phyloP scores from a whole-genome alignment of 805 yeast genomes.

The Candida alai region DNA sequence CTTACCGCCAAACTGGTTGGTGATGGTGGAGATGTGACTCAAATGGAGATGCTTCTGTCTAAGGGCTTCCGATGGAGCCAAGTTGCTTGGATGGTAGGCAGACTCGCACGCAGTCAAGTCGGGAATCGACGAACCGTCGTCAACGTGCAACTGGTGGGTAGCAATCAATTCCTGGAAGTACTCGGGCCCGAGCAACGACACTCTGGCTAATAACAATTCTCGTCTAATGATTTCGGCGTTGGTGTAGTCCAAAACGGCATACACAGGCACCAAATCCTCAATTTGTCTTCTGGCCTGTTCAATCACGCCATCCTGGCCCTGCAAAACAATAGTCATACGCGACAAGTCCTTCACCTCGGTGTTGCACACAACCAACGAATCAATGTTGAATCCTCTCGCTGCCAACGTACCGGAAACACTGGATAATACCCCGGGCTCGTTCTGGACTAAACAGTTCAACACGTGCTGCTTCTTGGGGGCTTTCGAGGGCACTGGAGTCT shows the following conservation, averaged over 20 bases:
- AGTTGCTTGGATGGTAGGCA: conserved; percentile 80
- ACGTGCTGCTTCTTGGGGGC: conserved; percentile 80
- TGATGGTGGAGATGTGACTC: conserved; percentile 74
- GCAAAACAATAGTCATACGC: conserved; percentile 92
- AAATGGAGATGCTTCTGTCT: conserved; percentile 91
- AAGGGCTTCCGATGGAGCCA: conserved; percentile 86
- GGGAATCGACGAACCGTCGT: conserved; percentile 38
- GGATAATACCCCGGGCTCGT: conserved; percentile 96
- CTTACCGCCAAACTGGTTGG: conserved; percentile 87
- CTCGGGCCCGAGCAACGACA: conserved; percentile 95
- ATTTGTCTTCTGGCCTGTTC: conserved; percentile 98
- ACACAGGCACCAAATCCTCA: conserved; percentile 96
- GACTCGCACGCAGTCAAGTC: conserved; percentile 43
- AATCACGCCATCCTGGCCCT: conserved; percentile 92
- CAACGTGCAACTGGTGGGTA: conserved; percentile 59
- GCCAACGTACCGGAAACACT: conserved; percentile 93
- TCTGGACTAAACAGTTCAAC: conserved; percentile 93
- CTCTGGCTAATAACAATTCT: conserved; percentile 87
- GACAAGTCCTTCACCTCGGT: conserved; percentile 94
- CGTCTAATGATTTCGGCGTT: conserved; percentile 85
- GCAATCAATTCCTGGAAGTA: conserved; percentile 92
- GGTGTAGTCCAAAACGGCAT: conserved; percentile 94
- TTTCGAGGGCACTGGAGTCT: conserved; percentile 66
- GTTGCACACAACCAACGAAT: conserved; percentile 92
- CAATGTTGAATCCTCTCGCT: conserved; percentile 97